These are phyloP conservation scores for Cercophora newfieldiana DNA, from an alignment of 495 filamentous ascomycete species.

Conservation along the genomic window DNA sequence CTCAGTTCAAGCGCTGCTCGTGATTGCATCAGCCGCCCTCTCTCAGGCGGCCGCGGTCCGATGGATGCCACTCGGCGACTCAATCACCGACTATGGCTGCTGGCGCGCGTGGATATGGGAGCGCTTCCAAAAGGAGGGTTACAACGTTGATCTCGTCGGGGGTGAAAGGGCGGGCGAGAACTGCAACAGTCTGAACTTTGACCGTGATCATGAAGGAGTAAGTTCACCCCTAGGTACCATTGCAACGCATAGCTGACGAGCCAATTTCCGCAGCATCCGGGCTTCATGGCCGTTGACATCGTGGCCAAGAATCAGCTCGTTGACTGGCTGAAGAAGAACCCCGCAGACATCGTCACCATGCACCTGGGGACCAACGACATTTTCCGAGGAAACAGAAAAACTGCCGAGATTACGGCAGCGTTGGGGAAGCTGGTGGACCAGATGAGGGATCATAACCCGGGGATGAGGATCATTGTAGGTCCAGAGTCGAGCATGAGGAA, in stretches of 20 bases:
- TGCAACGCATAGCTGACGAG: neutral
- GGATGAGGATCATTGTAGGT: constrained; percentile 53
- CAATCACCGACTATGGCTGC: constrained; percentile 53
- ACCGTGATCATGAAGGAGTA: constrained; percentile 49
- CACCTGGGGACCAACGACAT: constrained; percentile 56
- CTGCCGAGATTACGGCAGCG: constrained; percentile 44
- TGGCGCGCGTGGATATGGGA: constrained; percentile 49
- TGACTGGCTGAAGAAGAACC: constrained; percentile 49
- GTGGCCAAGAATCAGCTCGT: constrained; percentile 48
- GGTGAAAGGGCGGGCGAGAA: constrained; percentile 40
- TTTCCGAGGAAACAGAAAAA: constrained; percentile 42
- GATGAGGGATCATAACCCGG: constrained; percentile 49
- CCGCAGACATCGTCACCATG: constrained; percentile 52
- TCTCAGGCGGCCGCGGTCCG: constrained; percentile 33
- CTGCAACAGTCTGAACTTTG: constrained; percentile 41
- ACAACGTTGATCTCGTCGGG: constrained; percentile 48
- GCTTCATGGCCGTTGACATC: constrained; percentile 50
- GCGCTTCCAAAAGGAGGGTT: constrained; percentile 39
- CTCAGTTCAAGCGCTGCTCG: neutral
- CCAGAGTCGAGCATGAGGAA: neutral
- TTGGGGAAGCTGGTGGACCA: constrained; percentile 45
- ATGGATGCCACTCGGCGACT: constrained; percentile 54
- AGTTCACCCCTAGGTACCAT: neutral
- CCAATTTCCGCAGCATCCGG: constrained; percentile 38
- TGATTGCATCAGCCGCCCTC: neutral